Conservation (phyloP, 2,329 filamentous ascomycete genomes). For the Sporothrix brasiliensis region DNA sequence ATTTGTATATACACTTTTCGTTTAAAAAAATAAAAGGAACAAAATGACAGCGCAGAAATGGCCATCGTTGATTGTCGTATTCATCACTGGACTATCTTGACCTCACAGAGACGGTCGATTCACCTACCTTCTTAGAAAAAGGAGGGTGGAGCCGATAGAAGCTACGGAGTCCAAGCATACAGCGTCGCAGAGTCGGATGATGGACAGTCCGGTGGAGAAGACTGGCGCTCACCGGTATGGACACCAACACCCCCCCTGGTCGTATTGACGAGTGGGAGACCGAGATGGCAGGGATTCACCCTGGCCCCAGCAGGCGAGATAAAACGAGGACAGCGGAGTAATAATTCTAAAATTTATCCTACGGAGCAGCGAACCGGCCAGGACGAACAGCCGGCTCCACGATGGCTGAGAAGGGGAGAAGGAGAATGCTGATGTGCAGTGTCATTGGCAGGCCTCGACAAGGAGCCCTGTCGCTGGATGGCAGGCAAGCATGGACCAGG, state of each 20-base stretch:
- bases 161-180: background rate
- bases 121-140: background rate
- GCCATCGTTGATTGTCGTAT: too few relatives aligned
- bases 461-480: background rate
- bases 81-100: background rate
- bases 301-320: background rate
- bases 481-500: background rate
- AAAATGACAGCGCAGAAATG: background rate
- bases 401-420: background rate
- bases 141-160: background rate
- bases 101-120: background rate
- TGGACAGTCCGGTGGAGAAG: conserved; percentile 1
- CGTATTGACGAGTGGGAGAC: conserved; percentile 6
- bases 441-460: background rate
- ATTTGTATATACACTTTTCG: background rate
- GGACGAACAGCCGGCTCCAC: conserved; percentile 6
- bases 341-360: conserved; percentile 25
- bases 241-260: conserved; percentile 23
- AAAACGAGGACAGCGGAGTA: background rate
- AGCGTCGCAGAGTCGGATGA: conserved; percentile 22
- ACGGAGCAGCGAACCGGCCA: conserved; percentile 26
- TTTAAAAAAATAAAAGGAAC: background rate
- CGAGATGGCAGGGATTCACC: background rate
- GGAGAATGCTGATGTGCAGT: background rate
- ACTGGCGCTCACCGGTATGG: conserved; percentile 20